Evolutionary conservation across 768 basidiomycete species (phyloP), one percentile per base, ranked within the genome.

Genomic region (Hypsizygus marmoreus): DNA sequence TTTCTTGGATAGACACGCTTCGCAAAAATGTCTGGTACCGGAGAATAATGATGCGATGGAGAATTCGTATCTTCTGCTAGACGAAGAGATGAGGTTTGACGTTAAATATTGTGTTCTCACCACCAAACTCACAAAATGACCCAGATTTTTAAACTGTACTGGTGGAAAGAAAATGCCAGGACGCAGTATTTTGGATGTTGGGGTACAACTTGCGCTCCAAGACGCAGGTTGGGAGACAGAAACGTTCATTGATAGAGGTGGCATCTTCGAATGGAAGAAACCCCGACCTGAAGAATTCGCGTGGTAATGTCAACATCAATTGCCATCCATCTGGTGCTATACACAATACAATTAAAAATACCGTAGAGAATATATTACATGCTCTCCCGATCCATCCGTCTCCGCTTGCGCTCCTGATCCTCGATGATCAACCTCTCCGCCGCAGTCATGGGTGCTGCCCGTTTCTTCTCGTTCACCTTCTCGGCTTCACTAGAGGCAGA

Each of bases 351-450:
- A 35, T 20, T 17, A 3, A 17, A 35, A 8, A 16, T 35, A 35
- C 11, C 34, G 14, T 11, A 33, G 6, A 35, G 22, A 4, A 2
- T 43, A 13, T 1, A 14, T 48, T 38, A 54, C n/a, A 48, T 26
- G 28, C 67, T 68, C 51, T 74, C 72, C 48, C 72, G 61, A 32
- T 88, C 88, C 82, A 88, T 85, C 53, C 81, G 72, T 53, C 91
- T 74, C 63, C 84, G 77, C 67, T 95, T 95, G 61, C 92, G 76
- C 65, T 92, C 91, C 68, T 90, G 88, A 22, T 97, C 93, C 71
- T 97, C 95, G 47, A 84, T 54, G 49, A 97, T 95, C 47, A 98
- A 67, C 51, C 79, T 74, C 66, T 97, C 95, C 12, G 89, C 89
- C 19, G 89, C 90, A 55, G 84, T 82, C 78, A 94, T 81, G 14